These are phyloP conservation scores for Starmerella apicola DNA, from an alignment of 805 yeast genomes.

Conservation along the genomic window DNA sequence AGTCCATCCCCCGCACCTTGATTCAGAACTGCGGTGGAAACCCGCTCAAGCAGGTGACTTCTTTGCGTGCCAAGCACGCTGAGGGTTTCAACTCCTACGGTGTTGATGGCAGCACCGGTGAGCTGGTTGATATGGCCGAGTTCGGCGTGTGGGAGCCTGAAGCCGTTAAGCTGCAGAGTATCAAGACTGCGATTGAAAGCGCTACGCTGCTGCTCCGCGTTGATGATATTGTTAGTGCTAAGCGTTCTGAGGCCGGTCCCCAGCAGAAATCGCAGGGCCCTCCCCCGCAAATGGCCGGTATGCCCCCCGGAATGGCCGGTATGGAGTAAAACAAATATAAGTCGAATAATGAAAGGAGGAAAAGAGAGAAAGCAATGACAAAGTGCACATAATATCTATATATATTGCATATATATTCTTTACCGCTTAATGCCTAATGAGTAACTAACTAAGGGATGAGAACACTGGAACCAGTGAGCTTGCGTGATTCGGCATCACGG, in stretches of 20 bases:
- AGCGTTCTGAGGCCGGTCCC: constrained; percentile 38
- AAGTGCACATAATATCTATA: not conserved
- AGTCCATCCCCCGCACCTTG: constrained; percentile 93
- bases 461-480: constrained; percentile 43
- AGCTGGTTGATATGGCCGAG: constrained; percentile 85
- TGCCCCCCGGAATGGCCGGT: constrained; percentile 16
- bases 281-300: constrained; percentile 21
- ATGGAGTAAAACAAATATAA: no score
- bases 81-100: constrained; percentile 78
- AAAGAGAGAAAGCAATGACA: no score
- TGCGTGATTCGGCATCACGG: constrained; percentile 46
- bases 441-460: constrained; percentile 4
- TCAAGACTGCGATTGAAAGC: constrained; percentile 96
- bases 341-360: no score
- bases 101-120: constrained; percentile 89
- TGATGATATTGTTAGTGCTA: constrained; percentile 96
- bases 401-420: not conserved
- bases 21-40: constrained; percentile 97
- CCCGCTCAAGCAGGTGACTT: constrained; percentile 79
- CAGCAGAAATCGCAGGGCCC: constrained; percentile 13
- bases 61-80: constrained; percentile 92
- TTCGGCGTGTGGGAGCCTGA: constrained; percentile 99
- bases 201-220: constrained; percentile 90
- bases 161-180: constrained; percentile 90
- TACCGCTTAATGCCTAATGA: not conserved